Base-by-base conservation (phyloP, 257 asterid genomes). In the Ilex aquifolium region DNA sequence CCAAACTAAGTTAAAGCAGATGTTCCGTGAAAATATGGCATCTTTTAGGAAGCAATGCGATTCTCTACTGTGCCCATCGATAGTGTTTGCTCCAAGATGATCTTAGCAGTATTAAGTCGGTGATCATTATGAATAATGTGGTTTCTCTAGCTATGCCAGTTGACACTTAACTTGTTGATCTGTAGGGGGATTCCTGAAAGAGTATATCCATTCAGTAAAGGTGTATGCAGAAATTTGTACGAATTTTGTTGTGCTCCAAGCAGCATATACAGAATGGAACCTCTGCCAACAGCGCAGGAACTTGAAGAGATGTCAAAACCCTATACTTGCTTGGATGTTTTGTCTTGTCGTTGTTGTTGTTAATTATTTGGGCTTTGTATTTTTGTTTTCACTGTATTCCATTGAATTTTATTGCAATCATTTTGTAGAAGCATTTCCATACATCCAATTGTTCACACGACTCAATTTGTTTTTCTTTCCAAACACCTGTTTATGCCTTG, bases 101-200 rank as follows among this genome's bases (percentile, higher is more conserved):
- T 36, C 42, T 36, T 4, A 36, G 42, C 42, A 21, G 27, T 21
- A 21, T 36, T 8, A 36, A 8, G 7, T 36, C 42, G 42, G 42
- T 36, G 42, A 36, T 36, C 42, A 8, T 36, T 36, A 36, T 36
- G 42, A 4, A 4, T 36, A 8, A 8, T 4, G 5, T 36, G 8
- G 42, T 2, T 36, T 36, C 42, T 36, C 8, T 36, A 36, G 5
- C 42, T 36, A 36, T 36, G 0, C 42, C 42, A 36, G 7, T 17
- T 67, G 3, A 44, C 27, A 50, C 44, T 63, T 29, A 55, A 64
- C 66, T 36, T 60, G 57, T 32, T 67, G 57, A 66, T 40, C 52
- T 78, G 65, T 82, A 92, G 99, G 91, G 88, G 80, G 52, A 68
- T 87, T 62, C 95, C 97, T 13, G 95, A 87, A 79, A 84, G 99